Evolutionary conservation across 768 basidiomycete genomes (phyloP).

Genomic region (Collybia mongolica): DNA sequence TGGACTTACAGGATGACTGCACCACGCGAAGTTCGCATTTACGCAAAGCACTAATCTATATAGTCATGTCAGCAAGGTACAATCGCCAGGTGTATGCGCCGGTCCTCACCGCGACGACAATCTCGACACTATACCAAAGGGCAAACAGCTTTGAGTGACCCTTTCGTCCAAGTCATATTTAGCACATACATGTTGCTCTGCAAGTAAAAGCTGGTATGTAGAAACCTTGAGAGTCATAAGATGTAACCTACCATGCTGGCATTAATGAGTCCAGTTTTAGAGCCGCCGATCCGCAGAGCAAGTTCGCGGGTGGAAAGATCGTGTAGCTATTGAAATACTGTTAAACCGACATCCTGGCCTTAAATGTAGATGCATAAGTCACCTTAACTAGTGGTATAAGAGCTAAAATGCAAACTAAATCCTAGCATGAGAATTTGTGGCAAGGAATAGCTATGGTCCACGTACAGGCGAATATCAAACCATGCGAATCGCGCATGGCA

Average conservation of each 20-base stretch:
- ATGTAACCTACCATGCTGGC: constrained; percentile 63
- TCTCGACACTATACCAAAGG: constrained; percentile 41
- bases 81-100: neutral
- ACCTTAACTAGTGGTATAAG: constrained; percentile 82
- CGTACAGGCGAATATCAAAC: constrained; percentile 60
- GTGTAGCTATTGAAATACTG: constrained; percentile 50
- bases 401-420: constrained; percentile 60
- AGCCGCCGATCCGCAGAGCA: constrained; percentile 71
- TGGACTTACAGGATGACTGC: constrained; percentile 68
- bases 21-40: constrained; percentile 82
- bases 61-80: neutral
- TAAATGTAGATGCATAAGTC: constrained; percentile 5
- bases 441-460: neutral
- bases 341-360: neutral
- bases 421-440: neutral
- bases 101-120: constrained; percentile 69
- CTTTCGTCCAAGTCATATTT: constrained; percentile 3
- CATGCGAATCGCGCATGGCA: constrained; percentile 45
- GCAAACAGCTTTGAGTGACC: neutral
- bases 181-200: constrained; percentile 67
- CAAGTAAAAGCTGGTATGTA: constrained; percentile 3
- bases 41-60: constrained; percentile 73
- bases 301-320: constrained; percentile 76
- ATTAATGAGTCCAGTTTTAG: constrained; percentile 77
- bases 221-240: neutral